These are phyloP conservation scores for Rubia tinctorum DNA, from an alignment of 305 asterid species.

Conservation along the genomic window DNA sequence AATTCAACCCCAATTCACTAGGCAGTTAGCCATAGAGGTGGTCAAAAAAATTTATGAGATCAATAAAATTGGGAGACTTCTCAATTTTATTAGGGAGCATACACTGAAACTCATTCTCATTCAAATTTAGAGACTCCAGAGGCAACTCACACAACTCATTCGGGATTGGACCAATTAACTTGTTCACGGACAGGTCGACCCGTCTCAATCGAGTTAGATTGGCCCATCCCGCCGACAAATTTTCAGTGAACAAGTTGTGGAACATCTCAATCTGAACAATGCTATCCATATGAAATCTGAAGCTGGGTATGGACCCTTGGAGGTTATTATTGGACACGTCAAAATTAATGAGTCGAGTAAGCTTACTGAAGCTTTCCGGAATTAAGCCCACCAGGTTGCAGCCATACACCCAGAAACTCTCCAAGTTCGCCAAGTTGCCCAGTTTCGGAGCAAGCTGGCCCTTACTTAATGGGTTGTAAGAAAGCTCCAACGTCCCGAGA, in stretches of 20 bases:
- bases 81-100: slow-evolving; percentile 59
- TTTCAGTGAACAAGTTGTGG: slow-evolving; percentile 53
- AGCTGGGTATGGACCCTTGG: slow-evolving; percentile 46
- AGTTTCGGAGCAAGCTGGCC: slow-evolving; percentile 55
- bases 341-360: slow-evolving; percentile 48
- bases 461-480: slow-evolving; percentile 55
- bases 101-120: slow-evolving; percentile 55
- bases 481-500: slow-evolving; percentile 43
- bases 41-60: slow-evolving; percentile 50
- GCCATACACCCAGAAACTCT: slow-evolving; percentile 43
- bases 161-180: slow-evolving; percentile 61
- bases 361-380: slow-evolving; percentile 45
- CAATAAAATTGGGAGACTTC: slow-evolving; percentile 51
- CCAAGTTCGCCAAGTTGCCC: slow-evolving; percentile 59
- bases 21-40: slow-evolving; percentile 57
- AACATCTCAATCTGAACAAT: slow-evolving; percentile 71
- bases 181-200: slow-evolving; percentile 63
- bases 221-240: slow-evolving; percentile 60
- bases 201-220: slow-evolving; percentile 64
- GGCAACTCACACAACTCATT: slow-evolving; percentile 65
- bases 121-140: slow-evolving; percentile 62
- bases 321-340: slow-evolving; percentile 54
- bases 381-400: slow-evolving; percentile 54
- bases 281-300: slow-evolving; percentile 40
- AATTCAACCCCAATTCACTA: slow-evolving; percentile 64